Conservation (phyloP, 2,329 filamentous ascomycete genomes). For the Lachnellula hyalina region DNA sequence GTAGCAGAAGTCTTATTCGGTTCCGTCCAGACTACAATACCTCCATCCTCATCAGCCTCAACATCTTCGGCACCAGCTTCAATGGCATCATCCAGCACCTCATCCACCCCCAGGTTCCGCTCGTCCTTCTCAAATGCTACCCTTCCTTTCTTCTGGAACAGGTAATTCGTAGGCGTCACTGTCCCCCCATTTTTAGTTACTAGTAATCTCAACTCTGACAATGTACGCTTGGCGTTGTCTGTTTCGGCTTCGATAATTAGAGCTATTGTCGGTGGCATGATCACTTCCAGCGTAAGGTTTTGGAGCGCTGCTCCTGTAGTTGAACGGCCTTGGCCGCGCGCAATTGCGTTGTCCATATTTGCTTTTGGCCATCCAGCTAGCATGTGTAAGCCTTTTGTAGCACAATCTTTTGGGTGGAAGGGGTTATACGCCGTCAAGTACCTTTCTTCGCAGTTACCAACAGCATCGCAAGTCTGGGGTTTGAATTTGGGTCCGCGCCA, state of each 20-base stretch:
- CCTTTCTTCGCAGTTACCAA: conserved; percentile 76
- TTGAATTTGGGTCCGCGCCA: conserved; percentile 67
- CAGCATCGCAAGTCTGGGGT: conserved; percentile 68
- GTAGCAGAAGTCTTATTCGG: conserved; percentile 59
- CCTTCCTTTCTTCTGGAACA: conserved; percentile 78
- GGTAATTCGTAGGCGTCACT: conserved; percentile 69
- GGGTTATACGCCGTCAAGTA: conserved; percentile 33
- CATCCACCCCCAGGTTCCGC: conserved; percentile 48
- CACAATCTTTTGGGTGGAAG: conserved; percentile 6
- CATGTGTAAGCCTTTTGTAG: conserved; percentile 17
- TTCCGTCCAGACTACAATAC: conserved; percentile 66
- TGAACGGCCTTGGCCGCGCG: conserved; percentile 81
- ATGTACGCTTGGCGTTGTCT: conserved; percentile 68
- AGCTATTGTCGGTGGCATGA: conserved; percentile 70
- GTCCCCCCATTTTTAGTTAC: conserved; percentile 69
- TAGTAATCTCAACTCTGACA: conserved; percentile 66
- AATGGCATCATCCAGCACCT: conserved; percentile 74
- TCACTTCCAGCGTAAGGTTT: conserved; percentile 69
- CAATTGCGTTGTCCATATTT: conserved; percentile 78
- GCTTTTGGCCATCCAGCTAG: conserved; percentile 73
- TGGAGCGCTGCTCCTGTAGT: conserved; percentile 72
- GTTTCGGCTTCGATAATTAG: conserved; percentile 82
- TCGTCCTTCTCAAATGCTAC: conserved; percentile 62
- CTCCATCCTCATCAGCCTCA: conserved; percentile 60
- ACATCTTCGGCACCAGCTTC: conserved; percentile 79